Percentiles rank a stretch among this genome's conserved stretches.
These are phyloP conservation scores for Citrus medica DNA, from an alignment of 345 rosid species.

Conservation along the genomic window DNA sequence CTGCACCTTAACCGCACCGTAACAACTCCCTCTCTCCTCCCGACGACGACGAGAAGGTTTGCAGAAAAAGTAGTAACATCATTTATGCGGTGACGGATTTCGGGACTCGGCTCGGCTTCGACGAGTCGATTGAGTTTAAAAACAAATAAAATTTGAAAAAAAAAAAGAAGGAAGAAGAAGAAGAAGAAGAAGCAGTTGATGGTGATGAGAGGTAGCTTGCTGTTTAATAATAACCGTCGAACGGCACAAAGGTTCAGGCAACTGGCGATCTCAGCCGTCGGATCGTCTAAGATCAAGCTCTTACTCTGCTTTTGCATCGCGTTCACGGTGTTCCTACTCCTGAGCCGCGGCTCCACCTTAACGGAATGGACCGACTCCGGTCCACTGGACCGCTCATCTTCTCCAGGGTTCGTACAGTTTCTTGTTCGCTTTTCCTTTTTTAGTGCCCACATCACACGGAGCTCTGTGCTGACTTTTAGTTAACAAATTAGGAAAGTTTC, in stretches of 20 bases:
- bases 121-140: background rate
- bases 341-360: slow-evolving; percentile 32
- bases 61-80: background rate
- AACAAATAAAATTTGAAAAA: no score
- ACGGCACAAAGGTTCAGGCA: slow-evolving; percentile 60
- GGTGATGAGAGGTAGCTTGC: slow-evolving; percentile 64
- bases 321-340: slow-evolving; percentile 42
- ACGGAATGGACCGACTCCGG: slow-evolving; percentile 16
- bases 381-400: background rate
- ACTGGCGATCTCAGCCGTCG: slow-evolving; percentile 27
- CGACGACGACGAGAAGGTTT: background rate
- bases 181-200: background rate
- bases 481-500: background rate
- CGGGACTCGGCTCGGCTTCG: background rate
- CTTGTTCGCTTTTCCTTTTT: background rate
- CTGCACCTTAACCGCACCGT: background rate
- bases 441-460: background rate
- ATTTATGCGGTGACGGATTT: slow-evolving; percentile 7
- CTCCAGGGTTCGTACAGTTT: background rate
- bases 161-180: background rate
- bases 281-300: slow-evolving; percentile 65
- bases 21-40: background rate
- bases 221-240: slow-evolving; percentile 52
- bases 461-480: background rate
- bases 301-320: slow-evolving; percentile 50